Evolutionary conservation across 2,329 filamentous ascomycete species (phyloP), one percentile per base, ranked within the genome.

Genomic region (Spiromastix sp.): DNA sequence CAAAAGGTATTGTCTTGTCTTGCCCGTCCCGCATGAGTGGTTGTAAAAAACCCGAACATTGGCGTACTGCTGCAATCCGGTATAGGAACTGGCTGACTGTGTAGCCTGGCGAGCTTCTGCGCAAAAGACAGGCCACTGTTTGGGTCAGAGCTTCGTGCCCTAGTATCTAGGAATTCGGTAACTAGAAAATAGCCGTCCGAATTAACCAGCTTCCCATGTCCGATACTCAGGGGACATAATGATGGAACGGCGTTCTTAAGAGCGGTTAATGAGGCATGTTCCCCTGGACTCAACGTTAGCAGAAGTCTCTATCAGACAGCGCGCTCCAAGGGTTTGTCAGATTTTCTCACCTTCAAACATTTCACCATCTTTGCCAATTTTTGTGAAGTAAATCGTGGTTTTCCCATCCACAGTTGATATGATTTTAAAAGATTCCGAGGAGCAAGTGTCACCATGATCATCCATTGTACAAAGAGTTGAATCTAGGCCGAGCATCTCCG

Each of bases 231-330:
- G 0, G 87, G 86, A 50, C 82, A 89, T 35, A 95, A 72, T 19
- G 71, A 71, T 1, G 85, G 81, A 0, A 91, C 79, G n/a, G 68
- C 66, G 30, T 65, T 51, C 53, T 85, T 72, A 45, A 95, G 82
- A 36, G 85, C 82, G 51, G 85, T 87, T 36, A 95, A 74, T 2
- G 85, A 93, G 33, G 74, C 73, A 52, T 86, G 79, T 59, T 95
- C 87, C 40, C 86, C 83, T 75, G 48, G 44, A 43, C 6, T 15
- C n/a, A n/a, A n/a, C n/a, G n/a, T n/a, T n/a, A n/a, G n/a, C n/a
- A n/a, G n/a, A n/a, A n/a, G n/a, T n/a, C n/a, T n/a, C n/a, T n/a
- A n/a, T n/a, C n/a, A n/a, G n/a, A n/a, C n/a, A n/a, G n/a, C n/a
- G n/a, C n/a, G n/a, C n/a, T 7, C n/a, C 21, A 24, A 24, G 21